These are phyloP conservation scores for Dendrobium catenatum DNA, from an alignment of 106 monocot species.

Conservation along the genomic window DNA sequence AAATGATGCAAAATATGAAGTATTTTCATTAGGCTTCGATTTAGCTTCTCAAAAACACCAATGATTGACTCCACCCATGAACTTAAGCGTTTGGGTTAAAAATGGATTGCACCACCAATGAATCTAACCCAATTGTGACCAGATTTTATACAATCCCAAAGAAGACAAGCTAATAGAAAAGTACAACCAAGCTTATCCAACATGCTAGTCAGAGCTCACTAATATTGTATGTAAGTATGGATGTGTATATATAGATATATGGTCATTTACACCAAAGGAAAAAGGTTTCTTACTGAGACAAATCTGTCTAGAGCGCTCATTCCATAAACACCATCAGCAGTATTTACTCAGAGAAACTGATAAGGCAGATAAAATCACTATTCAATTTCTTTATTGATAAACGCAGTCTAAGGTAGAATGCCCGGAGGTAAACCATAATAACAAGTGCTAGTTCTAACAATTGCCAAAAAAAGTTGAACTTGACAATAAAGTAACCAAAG, in stretches of 20 bases:
- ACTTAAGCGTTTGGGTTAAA: no score
- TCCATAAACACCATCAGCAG: not conserved
- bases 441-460: not conserved
- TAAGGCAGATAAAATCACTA: not conserved
- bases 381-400: not conserved
- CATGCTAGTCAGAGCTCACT: no score
- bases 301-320: not conserved
- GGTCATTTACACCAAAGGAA: no score
- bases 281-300: not conserved
- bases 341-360: not conserved
- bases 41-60: no score
- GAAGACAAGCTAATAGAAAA: not conserved
- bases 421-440: not conserved
- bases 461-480: not conserved
- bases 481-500: not conserved
- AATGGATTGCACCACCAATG: no score
- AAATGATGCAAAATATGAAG: no score
- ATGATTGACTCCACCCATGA: no score
- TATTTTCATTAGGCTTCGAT: no score
- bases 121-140: no score
- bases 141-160: not conserved
- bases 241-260: no score
- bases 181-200: no score
- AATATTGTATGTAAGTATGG: no score
- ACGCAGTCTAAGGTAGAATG: not conserved